These are phyloP conservation scores for Corynespora cassiicola DNA, from an alignment of 2,329 filamentous ascomycete genomes.

Conservation along the genomic window DNA sequence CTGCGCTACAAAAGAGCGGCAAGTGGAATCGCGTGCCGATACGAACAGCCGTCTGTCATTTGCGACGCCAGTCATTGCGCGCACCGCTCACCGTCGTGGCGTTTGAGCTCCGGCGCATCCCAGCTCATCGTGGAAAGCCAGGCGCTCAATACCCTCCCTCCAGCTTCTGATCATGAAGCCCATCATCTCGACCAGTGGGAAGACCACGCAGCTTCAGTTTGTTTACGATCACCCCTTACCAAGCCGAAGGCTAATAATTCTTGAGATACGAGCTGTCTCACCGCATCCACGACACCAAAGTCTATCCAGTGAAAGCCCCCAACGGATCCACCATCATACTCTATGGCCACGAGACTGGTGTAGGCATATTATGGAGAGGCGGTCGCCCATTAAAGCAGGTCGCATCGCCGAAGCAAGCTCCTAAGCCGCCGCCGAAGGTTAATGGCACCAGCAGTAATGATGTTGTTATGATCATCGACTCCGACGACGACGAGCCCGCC, in stretches of 20 bases:
- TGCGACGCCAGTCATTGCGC: too few species aligned
- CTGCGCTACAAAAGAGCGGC: slow-evolving; percentile 16
- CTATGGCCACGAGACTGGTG: slow-evolving; percentile 64
- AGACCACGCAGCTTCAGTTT: slow-evolving; percentile 40
- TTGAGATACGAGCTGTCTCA: slow-evolving; percentile 66
- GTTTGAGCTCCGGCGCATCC: too few species aligned
- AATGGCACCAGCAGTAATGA: slow-evolving; percentile 56
- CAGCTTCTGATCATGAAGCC: too few species aligned
- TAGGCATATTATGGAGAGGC: slow-evolving; percentile 67
- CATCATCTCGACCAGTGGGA: slow-evolving; percentile 61
- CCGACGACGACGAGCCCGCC: slow-evolving; percentile 59
- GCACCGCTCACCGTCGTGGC: too few species aligned
- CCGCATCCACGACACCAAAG: slow-evolving; percentile 61
- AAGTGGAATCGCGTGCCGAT: too few species aligned
- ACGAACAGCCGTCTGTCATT: too few species aligned
- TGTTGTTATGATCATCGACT: slow-evolving; percentile 62
- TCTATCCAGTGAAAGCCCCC: slow-evolving; percentile 64
- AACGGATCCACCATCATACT: slow-evolving; percentile 69
- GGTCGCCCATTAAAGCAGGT: slow-evolving; percentile 56
- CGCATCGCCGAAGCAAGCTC: slow-evolving; percentile 29
- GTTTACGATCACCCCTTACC: background rate
- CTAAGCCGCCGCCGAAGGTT: slow-evolving; percentile 41
- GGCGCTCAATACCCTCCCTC: too few species aligned
- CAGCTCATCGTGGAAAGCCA: too few species aligned
- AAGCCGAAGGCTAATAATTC: slow-evolving; percentile 1